phyloP scores from a whole-genome alignment of 129 eudicot genomes.

The Flaveria sonorensis region DNA sequence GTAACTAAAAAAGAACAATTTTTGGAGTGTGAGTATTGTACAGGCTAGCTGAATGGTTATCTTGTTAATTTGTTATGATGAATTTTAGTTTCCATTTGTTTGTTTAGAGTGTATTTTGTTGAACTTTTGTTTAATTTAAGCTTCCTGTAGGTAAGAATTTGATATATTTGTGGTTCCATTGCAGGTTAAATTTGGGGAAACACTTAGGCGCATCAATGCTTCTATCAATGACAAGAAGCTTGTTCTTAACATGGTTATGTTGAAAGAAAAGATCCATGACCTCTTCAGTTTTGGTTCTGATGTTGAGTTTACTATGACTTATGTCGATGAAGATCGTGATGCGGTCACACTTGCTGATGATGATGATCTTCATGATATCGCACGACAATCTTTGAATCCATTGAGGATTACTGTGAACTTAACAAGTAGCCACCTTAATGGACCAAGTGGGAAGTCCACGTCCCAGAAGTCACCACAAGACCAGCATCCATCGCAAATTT shows the following conservation, averaged over 20 bases:
- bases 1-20: background rate
- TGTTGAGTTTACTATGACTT: constrained; percentile 54
- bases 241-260: constrained; percentile 45
- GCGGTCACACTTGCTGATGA: constrained; percentile 76
- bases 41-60: background rate
- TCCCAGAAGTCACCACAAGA: constrained; percentile 37
- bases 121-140: background rate
- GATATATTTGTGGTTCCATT: background rate
- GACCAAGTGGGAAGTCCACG: constrained; percentile 39
- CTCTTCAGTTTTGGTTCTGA: constrained; percentile 61
- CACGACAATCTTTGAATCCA: constrained; percentile 74
- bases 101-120: background rate
- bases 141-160: background rate
- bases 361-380: constrained; percentile 74
- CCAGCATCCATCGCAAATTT: constrained; percentile 28
- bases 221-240: constrained; percentile 43
- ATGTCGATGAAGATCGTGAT: constrained; percentile 85
- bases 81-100: background rate
- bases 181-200: constrained; percentile 79
- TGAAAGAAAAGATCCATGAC: constrained; percentile 56
- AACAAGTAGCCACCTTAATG: constrained; percentile 23
- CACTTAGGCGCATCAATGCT: constrained; percentile 72
- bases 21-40: background rate
- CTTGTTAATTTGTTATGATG: background rate
- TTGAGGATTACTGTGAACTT: constrained; percentile 63